Evolutionary conservation across 345 rosid genomes (phyloP), one percentile per base, ranked within the genome.

Genomic region (Eucalyptus brandiana): DNA sequence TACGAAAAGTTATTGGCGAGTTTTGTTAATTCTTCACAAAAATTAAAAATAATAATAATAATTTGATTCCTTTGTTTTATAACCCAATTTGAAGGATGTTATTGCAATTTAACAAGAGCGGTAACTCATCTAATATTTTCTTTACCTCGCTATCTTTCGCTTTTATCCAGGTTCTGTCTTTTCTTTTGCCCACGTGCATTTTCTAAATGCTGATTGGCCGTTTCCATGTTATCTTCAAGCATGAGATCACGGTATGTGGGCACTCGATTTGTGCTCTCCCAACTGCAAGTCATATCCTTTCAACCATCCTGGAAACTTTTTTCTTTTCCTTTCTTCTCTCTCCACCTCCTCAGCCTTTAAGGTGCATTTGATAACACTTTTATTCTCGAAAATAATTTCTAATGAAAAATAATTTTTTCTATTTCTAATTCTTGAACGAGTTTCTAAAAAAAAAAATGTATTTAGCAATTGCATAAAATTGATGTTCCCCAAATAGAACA

Each of bases 301-400:
- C 76, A 65, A n/a, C 21, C 76, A 13, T n/a, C 76, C 18, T 14
- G 8, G 37, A 65, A n/a, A 65, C 37, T 2, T 65, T 65, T 65
- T 30, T 37, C 37, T 30, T 14, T 65, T 16, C 1, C 72, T 65
- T 14, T 65, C 37, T 30, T 14, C 72, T 8, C 7, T 60, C 37
- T 30, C 58, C 26, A 53, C 58, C 56, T 53, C 58, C 26, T 19
- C 58, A 19, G 11, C 58, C 2, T 53, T 8, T 53, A 53, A 19
- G 24, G 0, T 4, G 58, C 26, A 0, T 53, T 53, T 53, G 2
- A 0, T 53, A 53, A 53, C 5, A 53, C 5, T 53, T 53, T 53
- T 51, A 51, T 51, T 19, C 24, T 8, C 0, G 1, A 19, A 53
- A 53, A 53, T 19, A 53, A 53, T 19, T 53, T 53, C 2, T 53